phyloP scores from a whole-genome alignment of 2,329 filamentous ascomycete genomes.

The Fusarium falciforme region DNA sequence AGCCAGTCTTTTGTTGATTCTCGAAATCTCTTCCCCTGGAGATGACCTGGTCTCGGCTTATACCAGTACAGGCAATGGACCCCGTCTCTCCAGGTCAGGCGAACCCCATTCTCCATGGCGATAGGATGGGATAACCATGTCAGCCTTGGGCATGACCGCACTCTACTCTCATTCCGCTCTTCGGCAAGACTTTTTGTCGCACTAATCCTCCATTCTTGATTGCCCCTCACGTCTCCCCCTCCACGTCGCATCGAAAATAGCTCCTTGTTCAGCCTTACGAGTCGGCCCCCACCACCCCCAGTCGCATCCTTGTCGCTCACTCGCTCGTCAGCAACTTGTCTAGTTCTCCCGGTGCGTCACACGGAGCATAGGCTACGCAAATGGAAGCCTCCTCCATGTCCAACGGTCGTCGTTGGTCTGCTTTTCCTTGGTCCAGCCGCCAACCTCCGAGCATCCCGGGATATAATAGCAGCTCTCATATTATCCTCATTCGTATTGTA shows the following conservation, averaged over 20 bases:
- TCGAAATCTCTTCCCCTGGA: not conserved
- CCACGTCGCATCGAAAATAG: constrained; percentile 26
- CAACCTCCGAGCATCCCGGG: not conserved
- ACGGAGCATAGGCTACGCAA: constrained; percentile 19
- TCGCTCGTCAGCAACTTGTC: constrained; percentile 23
- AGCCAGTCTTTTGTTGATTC: not conserved
- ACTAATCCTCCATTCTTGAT: constrained; percentile 10
- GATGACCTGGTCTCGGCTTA: constrained; percentile 26
- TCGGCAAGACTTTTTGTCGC: constrained; percentile 8
- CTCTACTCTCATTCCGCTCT: constrained; percentile 22
- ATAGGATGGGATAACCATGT: constrained; percentile 5
- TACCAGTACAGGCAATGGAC: constrained; percentile 31
- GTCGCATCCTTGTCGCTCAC: constrained; percentile 31
- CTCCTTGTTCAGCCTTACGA: constrained; percentile 46
- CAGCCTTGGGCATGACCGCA: constrained; percentile 11
- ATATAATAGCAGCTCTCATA: constrained; percentile 14
- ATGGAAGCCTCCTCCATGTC: constrained; percentile 24
- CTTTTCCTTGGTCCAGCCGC: constrained; percentile 2
- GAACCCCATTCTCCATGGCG: constrained; percentile 1
- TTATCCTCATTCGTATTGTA: not conserved
- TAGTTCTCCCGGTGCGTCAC: constrained; percentile 12
- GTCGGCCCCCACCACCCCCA: constrained; percentile 34
- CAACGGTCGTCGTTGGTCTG: not conserved
- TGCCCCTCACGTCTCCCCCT: constrained; percentile 2
- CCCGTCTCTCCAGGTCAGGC: constrained; percentile 5